These are phyloP conservation scores for Brasilioporus rufonigricans DNA, from an alignment of 768 basidiomycete genomes.

Conservation along the genomic window DNA sequence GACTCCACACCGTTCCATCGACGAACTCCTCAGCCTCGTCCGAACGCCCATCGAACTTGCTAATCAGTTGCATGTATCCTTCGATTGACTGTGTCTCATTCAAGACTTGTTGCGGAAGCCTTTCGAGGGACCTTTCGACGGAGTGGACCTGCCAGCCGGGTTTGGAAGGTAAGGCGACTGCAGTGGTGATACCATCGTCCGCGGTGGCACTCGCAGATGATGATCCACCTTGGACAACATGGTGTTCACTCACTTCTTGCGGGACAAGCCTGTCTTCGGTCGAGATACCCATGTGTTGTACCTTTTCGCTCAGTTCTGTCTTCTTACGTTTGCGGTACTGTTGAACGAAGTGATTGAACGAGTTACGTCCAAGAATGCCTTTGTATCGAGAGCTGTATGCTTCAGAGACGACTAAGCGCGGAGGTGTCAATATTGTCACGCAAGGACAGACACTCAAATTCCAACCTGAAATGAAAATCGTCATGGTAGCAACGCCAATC, in stretches of 20 bases:
- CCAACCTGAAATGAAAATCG: constrained; percentile 68
- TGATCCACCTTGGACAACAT: background rate
- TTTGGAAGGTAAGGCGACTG: background rate
- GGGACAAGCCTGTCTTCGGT: background rate
- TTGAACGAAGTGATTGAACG: constrained; percentile 45
- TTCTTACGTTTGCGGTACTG: constrained; percentile 37
- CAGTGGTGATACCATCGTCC: too few species aligned
- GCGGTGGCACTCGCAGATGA: background rate
- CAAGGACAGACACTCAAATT: background rate
- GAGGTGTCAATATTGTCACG: background rate
- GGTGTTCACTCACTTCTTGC: background rate
- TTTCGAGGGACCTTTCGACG: constrained; percentile 34
- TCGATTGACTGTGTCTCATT: constrained; percentile 38
- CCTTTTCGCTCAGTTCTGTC: constrained; percentile 14
- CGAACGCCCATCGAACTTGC: constrained; percentile 10
- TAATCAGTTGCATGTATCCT: constrained; percentile 39
- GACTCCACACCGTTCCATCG: constrained; percentile 26
- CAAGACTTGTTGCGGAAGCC: constrained; percentile 40
- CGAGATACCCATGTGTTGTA: constrained; percentile 1
- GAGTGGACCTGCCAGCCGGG: constrained; percentile 10
- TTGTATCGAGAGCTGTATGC: constrained; percentile 67
- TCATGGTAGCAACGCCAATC: constrained; percentile 73
- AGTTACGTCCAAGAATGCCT: constrained; percentile 44
- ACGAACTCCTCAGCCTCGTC: constrained; percentile 1
- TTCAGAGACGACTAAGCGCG: constrained; percentile 57